Percentiles rank a stretch among this genome's conserved stretches.
Evolutionary conservation across 2,329 filamentous ascomycete species (phyloP).

Genomic region (Penicillium sp.): DNA sequence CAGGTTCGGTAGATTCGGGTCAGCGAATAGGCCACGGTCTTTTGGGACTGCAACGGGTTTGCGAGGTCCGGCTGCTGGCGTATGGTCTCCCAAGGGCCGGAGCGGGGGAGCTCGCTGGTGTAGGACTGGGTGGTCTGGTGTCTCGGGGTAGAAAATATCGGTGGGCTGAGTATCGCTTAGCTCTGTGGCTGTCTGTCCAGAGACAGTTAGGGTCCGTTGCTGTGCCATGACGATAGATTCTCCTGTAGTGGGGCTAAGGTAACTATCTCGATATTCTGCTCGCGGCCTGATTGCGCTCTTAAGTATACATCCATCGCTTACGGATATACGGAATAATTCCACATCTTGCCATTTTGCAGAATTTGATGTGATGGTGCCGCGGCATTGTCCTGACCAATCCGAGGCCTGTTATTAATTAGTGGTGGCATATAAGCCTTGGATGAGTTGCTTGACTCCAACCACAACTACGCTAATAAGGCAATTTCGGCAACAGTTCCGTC

Average conservation of each 20-base stretch:
- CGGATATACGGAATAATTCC: background rate
- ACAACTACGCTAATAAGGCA: background rate
- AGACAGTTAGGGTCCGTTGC: background rate
- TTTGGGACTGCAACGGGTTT: background rate
- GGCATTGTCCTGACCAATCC: background rate
- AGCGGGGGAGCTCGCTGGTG: background rate
- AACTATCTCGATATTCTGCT: background rate
- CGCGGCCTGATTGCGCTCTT: background rate
- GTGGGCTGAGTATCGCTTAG: background rate
- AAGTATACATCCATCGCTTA: background rate
- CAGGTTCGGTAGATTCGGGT: background rate
- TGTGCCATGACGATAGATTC: background rate
- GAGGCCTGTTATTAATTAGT: background rate
- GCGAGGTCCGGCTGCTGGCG: background rate
- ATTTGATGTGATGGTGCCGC: background rate
- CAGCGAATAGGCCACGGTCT: background rate
- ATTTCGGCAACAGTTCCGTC: background rate
- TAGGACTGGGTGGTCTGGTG: background rate
- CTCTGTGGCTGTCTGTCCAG: background rate
- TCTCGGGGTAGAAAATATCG: background rate
- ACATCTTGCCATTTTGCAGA: background rate
- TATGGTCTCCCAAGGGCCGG: background rate
- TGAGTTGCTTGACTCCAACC: conserved; percentile 4
- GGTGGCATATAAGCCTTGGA: background rate
- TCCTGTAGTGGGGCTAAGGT: background rate